phyloP scores from a whole-genome alignment of 257 asterid species.

The Fraxinus pennsylvanica region DNA sequence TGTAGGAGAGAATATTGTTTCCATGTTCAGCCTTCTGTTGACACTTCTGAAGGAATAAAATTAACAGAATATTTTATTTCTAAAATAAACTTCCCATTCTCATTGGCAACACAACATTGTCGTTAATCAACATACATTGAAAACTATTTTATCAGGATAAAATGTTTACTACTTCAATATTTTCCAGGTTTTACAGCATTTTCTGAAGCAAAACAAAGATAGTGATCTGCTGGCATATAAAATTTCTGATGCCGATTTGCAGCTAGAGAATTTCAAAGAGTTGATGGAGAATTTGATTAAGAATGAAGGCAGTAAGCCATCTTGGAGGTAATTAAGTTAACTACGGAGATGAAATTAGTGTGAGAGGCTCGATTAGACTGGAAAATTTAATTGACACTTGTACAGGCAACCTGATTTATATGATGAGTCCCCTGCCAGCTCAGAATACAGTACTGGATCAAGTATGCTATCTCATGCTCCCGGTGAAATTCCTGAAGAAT shows the following conservation, averaged over 20 bases:
- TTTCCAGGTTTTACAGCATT: slow-evolving; percentile 74
- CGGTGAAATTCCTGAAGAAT: slow-evolving; percentile 49
- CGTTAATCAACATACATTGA: not conserved
- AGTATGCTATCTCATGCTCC: slow-evolving; percentile 47
- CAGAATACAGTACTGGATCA: slow-evolving; percentile 85
- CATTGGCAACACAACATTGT: not conserved
- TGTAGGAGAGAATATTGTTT: not conserved
- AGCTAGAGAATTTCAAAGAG: slow-evolving; percentile 64
- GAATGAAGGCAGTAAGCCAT: slow-evolving; percentile 52
- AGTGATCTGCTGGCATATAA: slow-evolving; percentile 43
- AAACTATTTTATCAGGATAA: slow-evolving; percentile 1
- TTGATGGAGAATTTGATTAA: slow-evolving; percentile 64
- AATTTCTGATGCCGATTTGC: slow-evolving; percentile 53
- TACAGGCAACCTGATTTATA: slow-evolving; percentile 69
- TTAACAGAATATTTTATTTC: slow-evolving; percentile 3
- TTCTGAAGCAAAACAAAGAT: slow-evolving; percentile 70
- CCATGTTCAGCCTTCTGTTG: slow-evolving; percentile 11
- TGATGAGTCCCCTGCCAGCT: slow-evolving; percentile 72
- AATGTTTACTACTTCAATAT: slow-evolving; percentile 15
- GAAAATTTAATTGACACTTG: slow-evolving; percentile 33
- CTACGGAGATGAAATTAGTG: slow-evolving; percentile 2
- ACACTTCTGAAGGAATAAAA: slow-evolving; percentile 3
- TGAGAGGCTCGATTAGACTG: slow-evolving; percentile 21
- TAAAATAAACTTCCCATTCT: not conserved
- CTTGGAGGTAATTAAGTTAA: slow-evolving; percentile 65